Percentiles rank a stretch among this genome's conserved stretches.
These are phyloP conservation scores for Aspergillus flavus DNA, from an alignment of 2,329 filamentous ascomycete species.

Conservation along the genomic window DNA sequence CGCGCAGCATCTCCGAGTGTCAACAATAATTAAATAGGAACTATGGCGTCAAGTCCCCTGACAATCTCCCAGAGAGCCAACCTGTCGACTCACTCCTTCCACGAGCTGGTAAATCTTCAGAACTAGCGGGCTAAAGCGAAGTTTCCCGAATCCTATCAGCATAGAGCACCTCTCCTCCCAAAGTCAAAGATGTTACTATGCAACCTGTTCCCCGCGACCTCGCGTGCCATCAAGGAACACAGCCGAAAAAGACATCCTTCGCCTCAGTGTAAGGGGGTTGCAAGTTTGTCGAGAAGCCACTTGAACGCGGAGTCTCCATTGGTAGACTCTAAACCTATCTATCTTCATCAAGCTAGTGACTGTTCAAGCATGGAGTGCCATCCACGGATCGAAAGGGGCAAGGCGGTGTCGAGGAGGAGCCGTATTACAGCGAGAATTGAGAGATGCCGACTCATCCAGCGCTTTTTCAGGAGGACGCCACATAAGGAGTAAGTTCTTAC, in stretches of 20 bases:
- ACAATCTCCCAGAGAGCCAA: neutral
- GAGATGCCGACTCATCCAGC: neutral
- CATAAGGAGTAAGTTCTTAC: constrained; percentile 17
- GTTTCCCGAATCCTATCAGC: neutral
- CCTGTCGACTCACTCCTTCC: too few species aligned
- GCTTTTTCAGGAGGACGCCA: constrained; percentile 8
- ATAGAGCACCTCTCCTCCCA: neutral
- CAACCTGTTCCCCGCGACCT: neutral
- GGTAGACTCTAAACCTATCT: neutral
- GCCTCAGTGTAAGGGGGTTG: neutral
- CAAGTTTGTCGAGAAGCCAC: neutral
- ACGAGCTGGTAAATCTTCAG: neutral
- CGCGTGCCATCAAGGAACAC: neutral
- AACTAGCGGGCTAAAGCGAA: neutral
- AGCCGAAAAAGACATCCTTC: neutral
- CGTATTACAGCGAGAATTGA: neutral
- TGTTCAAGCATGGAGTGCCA: neutral
- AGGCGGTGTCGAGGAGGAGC: neutral
- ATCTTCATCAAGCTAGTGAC: neutral
- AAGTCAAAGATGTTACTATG: neutral
- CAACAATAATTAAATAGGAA: neutral
- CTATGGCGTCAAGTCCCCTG: neutral
- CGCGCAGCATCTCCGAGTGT: neutral
- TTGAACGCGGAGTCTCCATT: neutral
- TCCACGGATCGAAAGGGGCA: neutral